Base-by-base conservation (phyloP, 805 yeast genomes). In the Pichia phayaonensis region DNA sequence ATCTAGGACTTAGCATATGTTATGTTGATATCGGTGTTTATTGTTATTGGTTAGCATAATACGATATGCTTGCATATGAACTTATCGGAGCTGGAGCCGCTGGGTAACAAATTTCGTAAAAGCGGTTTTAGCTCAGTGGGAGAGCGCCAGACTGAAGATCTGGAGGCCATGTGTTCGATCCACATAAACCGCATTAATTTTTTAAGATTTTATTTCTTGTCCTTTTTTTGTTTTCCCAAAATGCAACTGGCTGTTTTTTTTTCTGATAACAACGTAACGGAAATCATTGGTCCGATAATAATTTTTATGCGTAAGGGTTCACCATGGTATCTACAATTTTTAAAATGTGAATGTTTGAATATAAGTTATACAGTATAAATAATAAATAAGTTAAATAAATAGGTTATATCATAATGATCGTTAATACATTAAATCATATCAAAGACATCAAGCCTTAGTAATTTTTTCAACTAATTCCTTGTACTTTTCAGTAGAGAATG, bases 401-500 rank as follows among this genome's bases (percentile, higher is more conserved):
- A 34, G 11, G 38, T 34, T 34, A n/a, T 7, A n/a, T 34, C 38
- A 11, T 34, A 34, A 34, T 34, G 38, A 34, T 34, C 38, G 11
- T 34, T 34, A 34, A n/a, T 16, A 34, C 38, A 34, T 34, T 34
- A 34, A 34, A 34, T n/a, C n/a, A 34, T 16, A 8, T 34, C 38
- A 34, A 42, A 48, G 44, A 40, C 45, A 42, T 50, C 43, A 52
- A 47, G 51, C 51, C 60, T 61, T 64, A 49, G 54, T 54, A 44
- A 67, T 52, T 45, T 61, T 54, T 53, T 56, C 75, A 64, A 84
- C 95, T 69, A 88, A 74, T 77, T 87, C 89, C 67, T 81, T 83
- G 77, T 85, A 87, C 75, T 89, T 89, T 74, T 88, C 92, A 58
- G 96, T 88, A 55, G 95, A 86, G 88, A 89, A 87, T 56, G 95